Percentiles rank a stretch among this genome's conserved stretches.
Evolutionary conservation across 2,329 filamentous ascomycete genomes (phyloP).

Genomic region (Trichophyton equinum): DNA sequence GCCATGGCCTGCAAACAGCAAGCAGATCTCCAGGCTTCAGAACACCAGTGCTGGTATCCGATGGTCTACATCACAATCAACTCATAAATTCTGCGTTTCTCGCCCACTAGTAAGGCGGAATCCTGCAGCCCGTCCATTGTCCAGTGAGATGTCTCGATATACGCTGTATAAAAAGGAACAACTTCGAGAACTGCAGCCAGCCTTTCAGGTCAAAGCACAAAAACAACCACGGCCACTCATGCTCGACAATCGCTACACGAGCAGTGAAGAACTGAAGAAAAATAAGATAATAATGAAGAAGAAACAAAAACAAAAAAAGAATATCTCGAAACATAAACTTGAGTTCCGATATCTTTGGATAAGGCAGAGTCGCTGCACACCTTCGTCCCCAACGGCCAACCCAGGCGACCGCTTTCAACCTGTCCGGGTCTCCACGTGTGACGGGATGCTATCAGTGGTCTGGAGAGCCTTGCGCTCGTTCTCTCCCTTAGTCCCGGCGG

Average conservation of each 20-base stretch:
- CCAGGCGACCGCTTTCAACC: background rate
- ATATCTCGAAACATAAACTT: too few species aligned
- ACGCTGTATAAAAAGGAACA: too few species aligned
- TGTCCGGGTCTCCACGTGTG: background rate
- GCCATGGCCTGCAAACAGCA: background rate
- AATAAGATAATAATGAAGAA: too few species aligned
- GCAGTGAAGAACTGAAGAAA: background rate
- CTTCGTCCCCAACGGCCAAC: background rate
- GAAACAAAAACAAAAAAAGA: background rate
- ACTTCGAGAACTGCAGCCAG: too few species aligned
- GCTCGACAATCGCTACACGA: background rate
- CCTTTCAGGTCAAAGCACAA: background rate
- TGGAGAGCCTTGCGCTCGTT: background rate
- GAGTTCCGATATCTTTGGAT: background rate
- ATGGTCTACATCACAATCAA: background rate
- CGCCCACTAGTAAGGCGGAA: background rate
- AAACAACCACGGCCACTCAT: background rate
- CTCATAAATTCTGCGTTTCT: background rate
- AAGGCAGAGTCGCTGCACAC: background rate
- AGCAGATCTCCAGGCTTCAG: background rate
- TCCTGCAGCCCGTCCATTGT: background rate
- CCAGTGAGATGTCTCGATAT: too few species aligned
- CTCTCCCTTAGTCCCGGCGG: background rate
- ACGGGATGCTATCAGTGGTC: background rate
- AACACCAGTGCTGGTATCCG: background rate